These are phyloP conservation scores for Nymphaea thermarum DNA, from an alignment of 164 flowering plant species.

Conservation along the genomic window DNA sequence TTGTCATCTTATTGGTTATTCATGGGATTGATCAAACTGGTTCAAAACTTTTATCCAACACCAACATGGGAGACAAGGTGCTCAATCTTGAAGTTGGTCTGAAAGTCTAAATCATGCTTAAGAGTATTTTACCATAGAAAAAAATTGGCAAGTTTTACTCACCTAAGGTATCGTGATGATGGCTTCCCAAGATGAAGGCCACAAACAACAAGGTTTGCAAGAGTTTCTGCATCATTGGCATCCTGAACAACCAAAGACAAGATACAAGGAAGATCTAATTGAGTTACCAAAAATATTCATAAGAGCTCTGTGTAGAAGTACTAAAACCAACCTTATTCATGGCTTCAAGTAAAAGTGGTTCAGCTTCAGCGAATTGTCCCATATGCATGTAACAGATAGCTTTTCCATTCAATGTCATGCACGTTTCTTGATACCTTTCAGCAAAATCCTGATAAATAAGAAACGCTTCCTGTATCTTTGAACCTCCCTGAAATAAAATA, in stretches of 20 bases:
- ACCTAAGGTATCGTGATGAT: slow-evolving; percentile 82
- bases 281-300: neutral
- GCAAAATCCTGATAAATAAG: slow-evolving; percentile 96
- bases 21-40: no score
- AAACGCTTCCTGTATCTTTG: slow-evolving; percentile 97
- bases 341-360: slow-evolving; percentile 77
- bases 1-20: no score
- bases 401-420: slow-evolving; percentile 79
- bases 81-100: no score
- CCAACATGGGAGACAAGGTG: no score
- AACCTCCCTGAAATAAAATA: slow-evolving; percentile 65
- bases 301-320: neutral
- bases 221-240: slow-evolving; percentile 94
- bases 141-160: neutral
- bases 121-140: no score
- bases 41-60: no score
- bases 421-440: slow-evolving; percentile 75
- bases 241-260: slow-evolving; percentile 39
- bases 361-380: slow-evolving; percentile 94
- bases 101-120: no score
- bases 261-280: neutral
- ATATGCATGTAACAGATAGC: slow-evolving; percentile 97
- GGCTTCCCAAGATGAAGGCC: slow-evolving; percentile 86
- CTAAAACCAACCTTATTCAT: slow-evolving; percentile 60
- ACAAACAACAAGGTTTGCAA: slow-evolving; percentile 86